phyloP scores from a whole-genome alignment of 2,329 filamentous ascomycete genomes.

The Calonectria henricotiae region DNA sequence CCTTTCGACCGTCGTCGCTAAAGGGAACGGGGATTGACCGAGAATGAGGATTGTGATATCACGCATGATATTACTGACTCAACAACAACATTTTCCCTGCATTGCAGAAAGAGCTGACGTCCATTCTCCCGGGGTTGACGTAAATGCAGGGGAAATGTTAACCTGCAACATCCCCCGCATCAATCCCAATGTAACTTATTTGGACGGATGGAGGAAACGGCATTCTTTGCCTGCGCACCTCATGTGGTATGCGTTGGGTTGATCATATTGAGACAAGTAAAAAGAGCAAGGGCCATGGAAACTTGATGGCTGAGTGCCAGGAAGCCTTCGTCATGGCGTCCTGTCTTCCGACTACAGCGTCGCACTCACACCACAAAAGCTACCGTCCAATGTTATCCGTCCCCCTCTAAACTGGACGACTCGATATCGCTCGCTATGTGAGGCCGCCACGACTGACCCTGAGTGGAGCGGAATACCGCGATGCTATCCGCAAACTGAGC shows the following conservation, averaged over 20 bases:
- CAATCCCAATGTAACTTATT: slow-evolving; percentile 19
- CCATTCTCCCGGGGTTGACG: slow-evolving; percentile 9
- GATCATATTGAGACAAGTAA: slow-evolving; percentile 14
- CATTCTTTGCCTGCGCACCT: slow-evolving; percentile 11
- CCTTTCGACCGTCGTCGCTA: slow-evolving; percentile 38
- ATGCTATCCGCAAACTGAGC: slow-evolving; percentile 29
- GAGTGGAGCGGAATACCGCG: slow-evolving; percentile 35
- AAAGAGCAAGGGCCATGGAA: neutral
- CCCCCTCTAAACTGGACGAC: slow-evolving; percentile 16
- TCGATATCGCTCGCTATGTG: neutral
- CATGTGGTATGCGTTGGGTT: slow-evolving; percentile 1
- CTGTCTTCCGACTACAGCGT: neutral
- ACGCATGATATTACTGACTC: neutral
- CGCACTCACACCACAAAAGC: slow-evolving; percentile 15
- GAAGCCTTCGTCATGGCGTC: slow-evolving; percentile 16
- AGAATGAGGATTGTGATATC: slow-evolving; percentile 16
- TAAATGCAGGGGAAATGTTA: slow-evolving; percentile 12
- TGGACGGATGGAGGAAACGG: slow-evolving; percentile 19
- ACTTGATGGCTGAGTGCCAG: slow-evolving; percentile 12
- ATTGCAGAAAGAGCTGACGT: neutral
- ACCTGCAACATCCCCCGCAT: slow-evolving; percentile 28
- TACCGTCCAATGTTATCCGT: slow-evolving; percentile 27
- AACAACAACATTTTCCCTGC: slow-evolving; percentile 8
- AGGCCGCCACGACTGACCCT: slow-evolving; percentile 1
- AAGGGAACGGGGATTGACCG: slow-evolving; percentile 23